Percentiles rank a stretch among this genome's conserved stretches.
These are phyloP conservation scores for Pseudohyphozyma bogoriensis DNA, from an alignment of 768 basidiomycete genomes.

Conservation along the genomic window DNA sequence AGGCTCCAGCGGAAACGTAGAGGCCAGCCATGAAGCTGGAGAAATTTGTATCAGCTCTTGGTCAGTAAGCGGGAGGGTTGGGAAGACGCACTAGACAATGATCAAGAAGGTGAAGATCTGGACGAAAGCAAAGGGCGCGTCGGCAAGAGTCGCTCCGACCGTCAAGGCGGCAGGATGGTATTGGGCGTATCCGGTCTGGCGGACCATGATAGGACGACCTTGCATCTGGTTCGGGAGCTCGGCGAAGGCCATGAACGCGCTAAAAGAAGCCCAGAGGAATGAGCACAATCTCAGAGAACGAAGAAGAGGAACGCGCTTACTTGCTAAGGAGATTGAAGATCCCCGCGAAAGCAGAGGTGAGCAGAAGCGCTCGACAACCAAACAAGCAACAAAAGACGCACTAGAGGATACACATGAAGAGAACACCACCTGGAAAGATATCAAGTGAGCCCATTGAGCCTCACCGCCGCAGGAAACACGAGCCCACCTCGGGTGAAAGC, in stretches of 20 bases:
- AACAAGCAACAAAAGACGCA: too few species aligned
- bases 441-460: slow-evolving; percentile 11
- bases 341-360: too few species aligned
- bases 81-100: slow-evolving; percentile 28
- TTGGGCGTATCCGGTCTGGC: slow-evolving; percentile 40
- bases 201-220: slow-evolving; percentile 38
- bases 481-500: slow-evolving; percentile 70
- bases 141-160: slow-evolving; percentile 40
- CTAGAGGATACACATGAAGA: too few species aligned
- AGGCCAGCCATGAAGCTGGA: slow-evolving; percentile 36
- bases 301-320: too few species aligned
- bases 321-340: too few species aligned
- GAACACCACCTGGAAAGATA: too few species aligned
- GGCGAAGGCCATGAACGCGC: too few species aligned
- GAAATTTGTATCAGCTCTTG: not conserved
- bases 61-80: not conserved
- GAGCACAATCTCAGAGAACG: too few species aligned
- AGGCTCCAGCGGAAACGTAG: slow-evolving; percentile 36
- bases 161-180: slow-evolving; percentile 41
- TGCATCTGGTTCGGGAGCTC: slow-evolving; percentile 51
- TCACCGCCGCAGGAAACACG: slow-evolving; percentile 53
- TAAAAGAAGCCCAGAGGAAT: too few species aligned
- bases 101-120: slow-evolving; percentile 17
- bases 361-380: too few species aligned
- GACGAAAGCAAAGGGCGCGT: slow-evolving; percentile 37